phyloP scores from a whole-genome alignment of 495 filamentous ascomycete genomes.

The Neurospora sp. region DNA sequence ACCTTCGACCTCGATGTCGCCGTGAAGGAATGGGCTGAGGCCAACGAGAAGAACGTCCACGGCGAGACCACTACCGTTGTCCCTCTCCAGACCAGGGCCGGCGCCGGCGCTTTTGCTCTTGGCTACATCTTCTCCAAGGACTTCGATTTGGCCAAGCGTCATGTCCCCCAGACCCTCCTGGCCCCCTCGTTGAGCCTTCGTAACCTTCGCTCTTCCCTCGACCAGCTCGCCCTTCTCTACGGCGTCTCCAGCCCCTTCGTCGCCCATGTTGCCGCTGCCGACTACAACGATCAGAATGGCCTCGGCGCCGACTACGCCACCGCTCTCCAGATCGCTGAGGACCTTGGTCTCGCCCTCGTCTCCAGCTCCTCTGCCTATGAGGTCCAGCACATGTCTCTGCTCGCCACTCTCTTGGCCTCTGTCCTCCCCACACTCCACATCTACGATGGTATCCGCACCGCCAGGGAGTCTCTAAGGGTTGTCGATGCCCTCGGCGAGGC shows the following conservation, averaged over 20 bases:
- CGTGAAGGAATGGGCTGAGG: conserved; percentile 60
- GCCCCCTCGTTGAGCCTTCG: conserved; percentile 74
- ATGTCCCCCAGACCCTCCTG: conserved; percentile 81
- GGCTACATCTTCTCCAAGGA: conserved; percentile 97
- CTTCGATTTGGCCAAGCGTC: conserved; percentile 81
- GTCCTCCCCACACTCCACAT: conserved; percentile 80
- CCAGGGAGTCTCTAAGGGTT: conserved; percentile 75
- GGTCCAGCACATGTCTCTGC: conserved; percentile 88
- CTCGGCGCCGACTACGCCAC: conserved; percentile 83
- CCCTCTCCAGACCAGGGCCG: conserved; percentile 75
- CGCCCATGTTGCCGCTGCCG: conserved; percentile 86
- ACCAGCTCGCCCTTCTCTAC: conserved; percentile 85
- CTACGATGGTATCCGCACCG: conserved; percentile 82
- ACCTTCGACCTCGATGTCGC: conserved; percentile 82
- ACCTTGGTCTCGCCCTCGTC: conserved; percentile 78
- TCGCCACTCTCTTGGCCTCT: conserved; percentile 73
- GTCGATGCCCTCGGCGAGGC: conserved; percentile 72
- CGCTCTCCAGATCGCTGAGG: conserved; percentile 74
- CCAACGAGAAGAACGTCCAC: conserved; percentile 62
- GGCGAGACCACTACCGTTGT: conserved; percentile 70
- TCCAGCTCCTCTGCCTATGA: conserved; percentile 81
- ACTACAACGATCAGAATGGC: conserved; percentile 61
- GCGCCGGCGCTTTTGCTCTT: conserved; percentile 84
- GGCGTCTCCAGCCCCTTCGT: conserved; percentile 84
- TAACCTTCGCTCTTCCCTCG: conserved; percentile 71